Conservation (phyloP, 805 yeast genomes). For the Blastobotrys chiropterorum region DNA sequence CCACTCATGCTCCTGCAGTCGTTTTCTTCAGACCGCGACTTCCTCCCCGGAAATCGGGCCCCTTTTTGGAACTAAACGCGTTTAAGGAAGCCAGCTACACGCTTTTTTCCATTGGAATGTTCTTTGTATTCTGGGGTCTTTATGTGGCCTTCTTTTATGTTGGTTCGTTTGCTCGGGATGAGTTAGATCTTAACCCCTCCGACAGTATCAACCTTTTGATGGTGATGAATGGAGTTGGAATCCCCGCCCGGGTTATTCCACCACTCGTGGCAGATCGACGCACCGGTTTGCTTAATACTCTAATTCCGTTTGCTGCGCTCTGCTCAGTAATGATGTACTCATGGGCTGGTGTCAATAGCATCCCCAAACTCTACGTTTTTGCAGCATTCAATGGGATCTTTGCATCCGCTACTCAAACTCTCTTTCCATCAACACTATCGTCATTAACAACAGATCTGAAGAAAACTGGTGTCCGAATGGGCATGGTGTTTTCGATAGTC, state of each 20-base stretch:
- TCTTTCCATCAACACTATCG: constrained; percentile 28
- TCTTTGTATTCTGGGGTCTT: constrained; percentile 36
- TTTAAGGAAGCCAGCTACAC: constrained; percentile 18
- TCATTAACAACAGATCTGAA: constrained; percentile 36
- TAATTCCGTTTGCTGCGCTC: constrained; percentile 25
- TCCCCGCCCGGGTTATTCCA: constrained; percentile 44
- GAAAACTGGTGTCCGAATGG: constrained; percentile 45
- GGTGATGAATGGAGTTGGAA: constrained; percentile 32
- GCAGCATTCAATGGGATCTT: constrained; percentile 28
- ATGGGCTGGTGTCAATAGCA: constrained; percentile 20
- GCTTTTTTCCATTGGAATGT: constrained; percentile 16
- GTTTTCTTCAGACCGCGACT: constrained; percentile 21
- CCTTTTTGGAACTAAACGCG: constrained; percentile 18
- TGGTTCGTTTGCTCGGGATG: constrained; percentile 26
- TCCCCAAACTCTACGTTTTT: constrained; percentile 26
- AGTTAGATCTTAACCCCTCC: constrained; percentile 19
- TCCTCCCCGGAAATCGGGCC: constrained; percentile 24
- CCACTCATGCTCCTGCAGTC: constrained; percentile 19
- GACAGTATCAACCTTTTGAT: constrained; percentile 27
- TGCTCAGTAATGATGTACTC: constrained; percentile 14
- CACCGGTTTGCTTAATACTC: constrained; percentile 40
- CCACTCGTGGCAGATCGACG: constrained; percentile 41
- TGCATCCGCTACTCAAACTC: constrained; percentile 28
- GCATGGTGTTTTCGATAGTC: constrained; percentile 50
- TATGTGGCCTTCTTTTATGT: constrained; percentile 31